A percentile compares a stretch with the other conserved stretches of the same genome.
Conservation (phyloP, 192 early-diverging fungal species). For the Podochytrium sp. region DNA sequence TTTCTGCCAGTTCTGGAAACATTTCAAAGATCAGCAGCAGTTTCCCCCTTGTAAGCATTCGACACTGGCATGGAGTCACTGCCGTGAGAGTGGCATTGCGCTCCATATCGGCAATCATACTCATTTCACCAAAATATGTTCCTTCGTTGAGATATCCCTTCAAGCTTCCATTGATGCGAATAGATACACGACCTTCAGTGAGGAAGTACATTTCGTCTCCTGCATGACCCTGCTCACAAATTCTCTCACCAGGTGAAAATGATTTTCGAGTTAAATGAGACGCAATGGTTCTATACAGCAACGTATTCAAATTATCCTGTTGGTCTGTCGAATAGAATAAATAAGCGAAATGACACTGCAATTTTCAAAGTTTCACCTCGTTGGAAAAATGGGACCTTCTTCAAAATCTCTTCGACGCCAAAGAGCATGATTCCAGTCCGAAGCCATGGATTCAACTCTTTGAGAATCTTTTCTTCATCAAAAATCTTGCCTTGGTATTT, state of each 20-base stretch:
- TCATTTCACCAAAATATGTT: constrained; percentile 17
- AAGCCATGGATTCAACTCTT: constrained; percentile 45
- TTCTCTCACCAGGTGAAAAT: neutral
- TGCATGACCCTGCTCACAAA: neutral
- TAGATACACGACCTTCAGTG: neutral
- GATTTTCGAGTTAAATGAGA: neutral
- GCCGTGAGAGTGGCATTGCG: constrained; percentile 1
- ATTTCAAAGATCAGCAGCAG: neutral
- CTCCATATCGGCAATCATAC: constrained; percentile 4
- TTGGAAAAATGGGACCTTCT: constrained; percentile 8
- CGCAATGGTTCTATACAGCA: neutral
- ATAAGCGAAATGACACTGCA: too few relatives aligned
- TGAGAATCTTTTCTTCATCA: constrained; percentile 42
- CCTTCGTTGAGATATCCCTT: neutral
- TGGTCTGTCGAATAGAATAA: too few relatives aligned
- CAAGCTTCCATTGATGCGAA: neutral
- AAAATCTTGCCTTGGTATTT: constrained; percentile 55
- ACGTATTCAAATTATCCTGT: neutral
- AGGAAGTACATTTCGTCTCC: constrained; percentile 2
- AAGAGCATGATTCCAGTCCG: constrained; percentile 17
- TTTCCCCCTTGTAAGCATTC: neutral
- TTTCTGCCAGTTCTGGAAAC: neutral
- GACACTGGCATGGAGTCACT: constrained; percentile 16
- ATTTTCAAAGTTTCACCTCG: neutral
- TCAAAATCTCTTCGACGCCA: neutral